Evolutionary conservation across 495 filamentous ascomycete species (phyloP).

Genomic region (Penicillium chermesinum): DNA sequence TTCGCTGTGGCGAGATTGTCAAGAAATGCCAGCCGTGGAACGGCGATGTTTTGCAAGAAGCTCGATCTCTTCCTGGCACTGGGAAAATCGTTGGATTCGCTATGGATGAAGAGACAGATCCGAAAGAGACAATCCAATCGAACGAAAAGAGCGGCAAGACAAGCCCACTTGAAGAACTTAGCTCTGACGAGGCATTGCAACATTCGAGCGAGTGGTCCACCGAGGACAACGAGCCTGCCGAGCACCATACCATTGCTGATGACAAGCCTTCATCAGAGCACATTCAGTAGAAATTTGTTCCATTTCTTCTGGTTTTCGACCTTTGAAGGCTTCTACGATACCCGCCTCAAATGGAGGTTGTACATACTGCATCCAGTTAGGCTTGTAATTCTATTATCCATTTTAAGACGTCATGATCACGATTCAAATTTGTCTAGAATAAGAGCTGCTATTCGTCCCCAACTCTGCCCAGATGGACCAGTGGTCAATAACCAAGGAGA

Average conservation of each 20-base stretch:
- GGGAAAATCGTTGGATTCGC: conserved; percentile 69
- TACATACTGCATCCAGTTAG: no score
- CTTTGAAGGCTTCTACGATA: background rate
- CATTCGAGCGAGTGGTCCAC: conserved; percentile 37
- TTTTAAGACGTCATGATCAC: no score
- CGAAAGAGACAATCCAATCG: background rate
- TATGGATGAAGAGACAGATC: conserved; percentile 38
- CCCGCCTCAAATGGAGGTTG: no score
- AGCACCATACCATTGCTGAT: conserved; percentile 6
- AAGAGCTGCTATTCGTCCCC: no score
- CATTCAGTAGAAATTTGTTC: background rate
- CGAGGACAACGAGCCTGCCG: conserved; percentile 23
- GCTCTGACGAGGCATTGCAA: conserved; percentile 30
- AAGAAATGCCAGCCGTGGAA: conserved; percentile 91
- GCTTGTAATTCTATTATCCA: no score
- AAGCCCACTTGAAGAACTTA: conserved; percentile 26
- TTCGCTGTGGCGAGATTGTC: conserved; percentile 79
- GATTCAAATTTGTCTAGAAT: no score
- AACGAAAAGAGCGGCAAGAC: conserved; percentile 9
- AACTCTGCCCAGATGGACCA: no score
- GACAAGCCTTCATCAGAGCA: conserved; percentile 1
- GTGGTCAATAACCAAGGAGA: no score
- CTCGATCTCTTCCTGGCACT: conserved; percentile 41
- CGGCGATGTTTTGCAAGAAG: conserved; percentile 72
- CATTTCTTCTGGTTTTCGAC: background rate